Base-by-base conservation (phyloP, 164 flowering plant species). In the Kalanchoe fedtschenkoi region DNA sequence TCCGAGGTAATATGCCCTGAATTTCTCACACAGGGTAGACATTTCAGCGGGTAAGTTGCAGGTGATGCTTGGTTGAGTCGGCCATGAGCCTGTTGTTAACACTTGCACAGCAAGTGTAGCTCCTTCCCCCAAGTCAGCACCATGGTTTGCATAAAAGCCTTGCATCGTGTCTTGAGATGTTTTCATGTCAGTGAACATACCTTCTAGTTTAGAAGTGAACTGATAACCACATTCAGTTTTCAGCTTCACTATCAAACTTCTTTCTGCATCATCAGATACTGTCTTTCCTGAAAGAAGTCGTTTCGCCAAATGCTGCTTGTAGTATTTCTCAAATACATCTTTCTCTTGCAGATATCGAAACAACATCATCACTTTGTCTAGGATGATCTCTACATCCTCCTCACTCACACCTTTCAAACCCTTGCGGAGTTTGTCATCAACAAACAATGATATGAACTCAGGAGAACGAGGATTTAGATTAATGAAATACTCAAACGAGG, bases 401-500 rank as follows among this genome's bases (percentile, higher is more conserved):
- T 78, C 81, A 59, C 75, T 75, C 7, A 73, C 77, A 15, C 76
- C 81, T 61, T 73, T 78, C 44, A 78, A 64, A 62, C 81, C 81
- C 69, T 75, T 78, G 19, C 78, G 76, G 19, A 78, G 73, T 42
- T 78, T 78, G 56, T 78, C 78, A 63, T 78, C 81, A 63, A 78
- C 81, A 68, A 75, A 78, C 63, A 78, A 60, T 32, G 81, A 78
- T 33, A 78, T 78, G 66, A 78, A 78, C 66, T 78, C 81, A 22
- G 96, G 96, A 39, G 91, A 85, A 64, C 91, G 81, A 4, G 84
- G 63, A 65, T 91, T 91, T 74, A 89, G 61, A 68, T 91, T 91
- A 47, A 91, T 85, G 75, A 89, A 87, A 68, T 77, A 85, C 65
- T 89, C 98, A 74, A 89, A 91, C 1, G 98, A 83, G 34, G 96